Percentiles rank a stretch among this genome's conserved stretches.
phyloP scores from a whole-genome alignment of 345 rosid genomes.

The Garcia nutans region DNA sequence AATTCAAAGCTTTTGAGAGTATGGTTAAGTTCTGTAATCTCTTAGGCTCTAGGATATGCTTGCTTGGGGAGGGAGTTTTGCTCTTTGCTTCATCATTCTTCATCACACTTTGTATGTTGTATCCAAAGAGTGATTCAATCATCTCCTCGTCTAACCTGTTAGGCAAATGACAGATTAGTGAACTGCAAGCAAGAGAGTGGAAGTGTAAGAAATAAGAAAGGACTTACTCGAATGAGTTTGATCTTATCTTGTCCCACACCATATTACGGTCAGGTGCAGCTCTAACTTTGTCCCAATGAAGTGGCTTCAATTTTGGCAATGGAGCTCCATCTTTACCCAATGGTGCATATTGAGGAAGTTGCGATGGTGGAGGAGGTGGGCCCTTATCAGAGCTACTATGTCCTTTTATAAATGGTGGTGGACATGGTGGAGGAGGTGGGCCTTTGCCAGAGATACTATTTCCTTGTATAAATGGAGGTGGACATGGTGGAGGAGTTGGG shows the following conservation, averaged over 20 bases:
- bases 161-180: neutral
- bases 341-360: constrained; percentile 40
- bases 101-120: constrained; percentile 52
- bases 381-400: constrained; percentile 37
- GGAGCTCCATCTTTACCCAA: constrained; percentile 73
- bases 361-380: constrained; percentile 73
- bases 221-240: constrained; percentile 96
- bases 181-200: constrained; percentile 4
- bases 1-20: constrained; percentile 77
- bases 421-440: constrained; percentile 68
- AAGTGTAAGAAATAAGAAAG: neutral
- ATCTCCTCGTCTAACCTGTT: constrained; percentile 94
- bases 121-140: constrained; percentile 95
- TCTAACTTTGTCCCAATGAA: constrained; percentile 99
- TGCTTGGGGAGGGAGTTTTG: constrained; percentile 86
- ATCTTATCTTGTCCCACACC: constrained; percentile 93
- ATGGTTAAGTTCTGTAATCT: constrained; percentile 90
- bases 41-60: constrained; percentile 90
- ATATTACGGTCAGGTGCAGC: constrained; percentile 76
- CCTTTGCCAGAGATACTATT: constrained; percentile 34
- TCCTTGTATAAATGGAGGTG: constrained; percentile 39
- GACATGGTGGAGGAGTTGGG: constrained; percentile 74
- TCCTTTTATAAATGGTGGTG: constrained; percentile 50
- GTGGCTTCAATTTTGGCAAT: constrained; percentile 88
- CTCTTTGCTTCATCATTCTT: constrained; percentile 72